A percentile compares a stretch with the other conserved stretches of the same genome.
Evolutionary conservation across 257 asterid species (phyloP).

Genomic region (Echium plantagineum): DNA sequence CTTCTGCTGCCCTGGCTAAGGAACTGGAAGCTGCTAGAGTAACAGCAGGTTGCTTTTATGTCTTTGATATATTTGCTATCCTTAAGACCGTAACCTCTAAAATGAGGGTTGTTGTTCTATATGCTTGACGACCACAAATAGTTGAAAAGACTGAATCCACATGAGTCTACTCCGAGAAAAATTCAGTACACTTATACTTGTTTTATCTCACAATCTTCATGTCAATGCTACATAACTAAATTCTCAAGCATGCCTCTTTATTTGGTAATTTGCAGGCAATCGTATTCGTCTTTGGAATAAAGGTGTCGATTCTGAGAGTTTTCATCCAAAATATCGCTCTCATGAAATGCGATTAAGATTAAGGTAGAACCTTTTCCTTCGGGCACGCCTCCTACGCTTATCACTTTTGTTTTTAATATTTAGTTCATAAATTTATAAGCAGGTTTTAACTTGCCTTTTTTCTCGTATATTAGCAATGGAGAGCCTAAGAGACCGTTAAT

Average conservation of each 20-base stretch:
- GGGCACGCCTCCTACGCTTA: no score
- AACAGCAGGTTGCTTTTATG: constrained; percentile 48
- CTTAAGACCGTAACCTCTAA: background rate
- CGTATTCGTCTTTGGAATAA: constrained; percentile 88
- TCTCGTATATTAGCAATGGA: constrained; percentile 38
- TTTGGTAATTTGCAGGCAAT: constrained; percentile 35
- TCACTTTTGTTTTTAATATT: background rate
- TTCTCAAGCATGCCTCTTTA: background rate
- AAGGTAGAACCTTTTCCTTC: constrained; percentile 46
- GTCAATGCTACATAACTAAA: no score
- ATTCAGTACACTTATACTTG: background rate
- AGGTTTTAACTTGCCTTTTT: background rate
- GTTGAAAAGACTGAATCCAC: no score
- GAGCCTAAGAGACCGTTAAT: constrained; percentile 84
- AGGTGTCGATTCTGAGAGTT: constrained; percentile 96
- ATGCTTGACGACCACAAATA: background rate
- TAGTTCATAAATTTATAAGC: background rate
- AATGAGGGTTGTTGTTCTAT: background rate
- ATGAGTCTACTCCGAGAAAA: no score
- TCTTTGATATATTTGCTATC: background rate
- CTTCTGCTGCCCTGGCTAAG: constrained; percentile 89
- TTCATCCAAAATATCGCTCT: constrained; percentile 57
- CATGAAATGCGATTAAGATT: constrained; percentile 67
- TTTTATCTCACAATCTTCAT: background rate
- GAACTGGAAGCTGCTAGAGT: constrained; percentile 76